Evolutionary conservation across 2,329 filamentous ascomycete species (phyloP), one percentile per base, ranked within the genome.

Genomic region (Alternaria incomplexa): DNA sequence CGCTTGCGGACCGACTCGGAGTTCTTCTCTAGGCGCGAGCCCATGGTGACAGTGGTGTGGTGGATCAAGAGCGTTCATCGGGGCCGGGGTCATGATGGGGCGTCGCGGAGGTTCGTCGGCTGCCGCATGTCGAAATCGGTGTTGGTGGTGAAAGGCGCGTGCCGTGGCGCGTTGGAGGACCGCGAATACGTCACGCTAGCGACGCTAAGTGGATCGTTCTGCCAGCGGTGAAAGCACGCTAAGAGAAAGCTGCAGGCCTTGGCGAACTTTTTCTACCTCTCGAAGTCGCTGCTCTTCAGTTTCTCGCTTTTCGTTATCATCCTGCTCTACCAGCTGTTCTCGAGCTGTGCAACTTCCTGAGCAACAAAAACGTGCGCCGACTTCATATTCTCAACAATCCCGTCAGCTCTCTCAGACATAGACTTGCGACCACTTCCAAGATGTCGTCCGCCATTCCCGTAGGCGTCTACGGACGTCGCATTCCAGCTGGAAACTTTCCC

Each of bases 381-480:
- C 47, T 17, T 15, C 17, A 13, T 20, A 5, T 32, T 20, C 7
- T 45, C 48, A 26, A 52, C 46, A 62, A 55, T 48, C 43, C 40
- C 36, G 25, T 26, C 56, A 61, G 30, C 53, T 54, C 45, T 22
- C 50, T 12, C 20, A 52, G 4, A 22, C 22, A 36, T 47, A 47
- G 30, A 57, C 62, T 15, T 50, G 48, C 63, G 65, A 64, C 56
- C 67, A 46, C 57, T 28, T 66, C 62, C 74, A 73, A 71, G 64
- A 81, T 81, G 80, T 63, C 75, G 46, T 69, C 66, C 63, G 64
- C 79, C 59, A 70, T 79, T 63, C 87, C 86, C 78, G 91, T 96
- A 81, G 92, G 92, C 80, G 87, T 98, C 80, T 99, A 96, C 81
- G 93, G 94, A 83, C 91, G 97, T 73, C 90, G 93, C 85, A 92